Conservation (phyloP, 345 rosid genomes). For the Syzygium grande region DNA sequence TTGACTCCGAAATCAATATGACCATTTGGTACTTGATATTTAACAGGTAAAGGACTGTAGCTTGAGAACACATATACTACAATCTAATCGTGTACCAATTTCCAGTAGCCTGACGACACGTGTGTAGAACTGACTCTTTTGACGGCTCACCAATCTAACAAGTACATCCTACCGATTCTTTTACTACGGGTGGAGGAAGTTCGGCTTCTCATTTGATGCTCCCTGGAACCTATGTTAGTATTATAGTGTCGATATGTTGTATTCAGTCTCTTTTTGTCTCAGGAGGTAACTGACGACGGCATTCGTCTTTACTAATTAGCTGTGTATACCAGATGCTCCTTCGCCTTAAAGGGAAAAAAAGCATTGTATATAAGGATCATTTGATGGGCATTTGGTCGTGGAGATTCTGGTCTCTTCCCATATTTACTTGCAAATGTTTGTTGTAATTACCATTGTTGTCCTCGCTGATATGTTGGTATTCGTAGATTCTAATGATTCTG, state of each 20-base stretch:
- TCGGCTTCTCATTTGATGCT: background rate
- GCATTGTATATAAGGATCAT: background rate
- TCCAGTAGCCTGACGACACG: conserved; percentile 58
- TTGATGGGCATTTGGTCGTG: background rate
- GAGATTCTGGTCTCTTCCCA: background rate
- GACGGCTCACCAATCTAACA: conserved; percentile 51
- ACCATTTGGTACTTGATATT: background rate
- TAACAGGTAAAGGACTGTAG: conserved; percentile 73
- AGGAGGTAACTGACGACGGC: background rate
- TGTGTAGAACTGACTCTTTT: conserved; percentile 61
- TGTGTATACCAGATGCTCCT: background rate
- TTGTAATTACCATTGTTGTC: background rate
- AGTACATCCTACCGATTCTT: conserved; percentile 35
- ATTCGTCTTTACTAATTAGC: background rate
- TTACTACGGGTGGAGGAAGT: conserved; percentile 22
- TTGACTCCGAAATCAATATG: background rate
- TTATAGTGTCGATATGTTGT: background rate
- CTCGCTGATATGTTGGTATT: background rate
- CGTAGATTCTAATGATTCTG: background rate
- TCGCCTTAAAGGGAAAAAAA: background rate
- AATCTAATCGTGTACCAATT: conserved; percentile 38
- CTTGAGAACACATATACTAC: conserved; percentile 78
- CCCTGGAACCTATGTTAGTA: background rate
- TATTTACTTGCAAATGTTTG: background rate
- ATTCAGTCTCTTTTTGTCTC: background rate